These are phyloP conservation scores for Podospora tetraspora DNA, from an alignment of 495 filamentous ascomycete genomes.

Conservation along the genomic window DNA sequence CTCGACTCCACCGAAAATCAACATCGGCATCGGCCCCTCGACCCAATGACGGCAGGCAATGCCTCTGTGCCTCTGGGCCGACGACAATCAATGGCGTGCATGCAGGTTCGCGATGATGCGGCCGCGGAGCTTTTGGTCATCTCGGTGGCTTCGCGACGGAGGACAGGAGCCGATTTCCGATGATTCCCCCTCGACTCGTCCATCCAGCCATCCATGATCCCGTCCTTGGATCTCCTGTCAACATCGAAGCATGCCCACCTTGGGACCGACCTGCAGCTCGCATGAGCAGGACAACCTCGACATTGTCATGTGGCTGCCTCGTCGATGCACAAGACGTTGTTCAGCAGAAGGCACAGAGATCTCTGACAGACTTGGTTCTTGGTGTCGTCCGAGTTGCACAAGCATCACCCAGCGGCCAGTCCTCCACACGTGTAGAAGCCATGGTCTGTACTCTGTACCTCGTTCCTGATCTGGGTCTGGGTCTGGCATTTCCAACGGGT, in stretches of 20 bases:
- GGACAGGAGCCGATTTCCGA: neutral
- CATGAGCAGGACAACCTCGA: neutral
- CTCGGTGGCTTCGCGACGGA: neutral
- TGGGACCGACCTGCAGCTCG: neutral
- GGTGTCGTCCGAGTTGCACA: neutral
- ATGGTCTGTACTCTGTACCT: neutral
- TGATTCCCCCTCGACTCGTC: neutral
- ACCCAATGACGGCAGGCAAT: neutral
- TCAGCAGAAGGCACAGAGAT: neutral
- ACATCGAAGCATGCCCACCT: neutral
- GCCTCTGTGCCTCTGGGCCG: neutral
- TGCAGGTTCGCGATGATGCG: neutral
- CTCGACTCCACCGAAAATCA: slow-evolving; percentile 7
- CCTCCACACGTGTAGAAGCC: neutral
- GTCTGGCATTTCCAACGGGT: neutral
- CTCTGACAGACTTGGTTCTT: neutral
- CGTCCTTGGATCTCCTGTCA: neutral
- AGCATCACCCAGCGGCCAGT: neutral
- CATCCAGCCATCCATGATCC: neutral
- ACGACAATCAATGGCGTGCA: neutral
- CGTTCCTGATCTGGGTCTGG: neutral
- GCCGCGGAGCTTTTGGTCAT: neutral
- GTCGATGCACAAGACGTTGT: neutral
- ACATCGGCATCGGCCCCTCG: slow-evolving; percentile 4
- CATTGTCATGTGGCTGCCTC: neutral